These are phyloP conservation scores for Benincasa hispida DNA, from an alignment of 306 rosid genomes.

Conservation along the genomic window DNA sequence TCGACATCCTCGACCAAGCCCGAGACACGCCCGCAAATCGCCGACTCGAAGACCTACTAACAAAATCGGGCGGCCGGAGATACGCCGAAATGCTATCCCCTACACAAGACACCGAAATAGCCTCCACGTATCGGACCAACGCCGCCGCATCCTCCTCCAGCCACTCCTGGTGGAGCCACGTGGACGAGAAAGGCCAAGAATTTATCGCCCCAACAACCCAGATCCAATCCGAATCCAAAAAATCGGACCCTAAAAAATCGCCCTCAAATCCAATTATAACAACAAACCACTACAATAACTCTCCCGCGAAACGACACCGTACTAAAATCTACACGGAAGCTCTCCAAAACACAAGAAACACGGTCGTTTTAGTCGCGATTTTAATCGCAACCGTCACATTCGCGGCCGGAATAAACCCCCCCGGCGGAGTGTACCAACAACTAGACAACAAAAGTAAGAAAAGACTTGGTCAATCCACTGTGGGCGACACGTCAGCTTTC, in stretches of 20 bases:
- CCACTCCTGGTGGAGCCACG: constrained; percentile 8
- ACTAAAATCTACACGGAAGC: constrained; percentile 33
- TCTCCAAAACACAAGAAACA: constrained; percentile 59
- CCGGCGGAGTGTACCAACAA: constrained; percentile 51
- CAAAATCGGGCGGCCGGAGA: constrained; percentile 8
- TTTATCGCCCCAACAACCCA: not conserved
- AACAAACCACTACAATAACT: not conserved
- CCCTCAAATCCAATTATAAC: not conserved
- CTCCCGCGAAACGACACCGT: not conserved
- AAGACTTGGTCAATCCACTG: constrained; percentile 33
- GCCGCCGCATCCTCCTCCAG: not conserved
- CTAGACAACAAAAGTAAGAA: constrained; percentile 10
- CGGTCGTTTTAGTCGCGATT: constrained; percentile 46
- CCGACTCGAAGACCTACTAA: constrained; percentile 20
- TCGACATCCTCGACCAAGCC: constrained; percentile 44
- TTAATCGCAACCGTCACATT: constrained; percentile 75
- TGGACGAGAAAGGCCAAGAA: constrained; percentile 8
- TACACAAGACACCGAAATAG: constrained; percentile 8
- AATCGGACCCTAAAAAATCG: not conserved
- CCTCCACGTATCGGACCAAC: not conserved
- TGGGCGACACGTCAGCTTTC: constrained; percentile 36
- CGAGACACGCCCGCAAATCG: constrained; percentile 27
- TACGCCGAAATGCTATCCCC: not conserved
- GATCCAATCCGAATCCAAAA: not conserved
- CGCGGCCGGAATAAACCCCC: constrained; percentile 68